Base-by-base conservation (phyloP, 805 yeast species). In the Maudiozyma pseudohumilis region DNA sequence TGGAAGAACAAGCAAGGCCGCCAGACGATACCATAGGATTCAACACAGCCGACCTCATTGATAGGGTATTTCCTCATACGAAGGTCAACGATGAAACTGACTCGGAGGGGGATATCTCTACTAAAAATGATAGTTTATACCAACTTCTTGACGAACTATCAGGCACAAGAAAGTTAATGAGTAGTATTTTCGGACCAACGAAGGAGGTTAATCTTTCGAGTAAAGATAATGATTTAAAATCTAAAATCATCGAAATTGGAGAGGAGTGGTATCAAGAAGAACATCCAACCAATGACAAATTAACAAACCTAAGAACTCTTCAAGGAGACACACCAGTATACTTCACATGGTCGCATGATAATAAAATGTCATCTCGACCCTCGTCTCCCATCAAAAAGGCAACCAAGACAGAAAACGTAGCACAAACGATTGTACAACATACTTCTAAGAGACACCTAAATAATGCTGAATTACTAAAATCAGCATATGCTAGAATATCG, bases 311-410 rank as follows among this genome's bases (percentile, higher is more conserved):
- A 9, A 33, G 40, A 15, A 29, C 52, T 2, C 38, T 51, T 16
- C 49, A 39, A 13, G 33, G 43, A 7, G 61, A 54, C 12, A 35
- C 51, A 1, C 56, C 59, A 2, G 52, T 54, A 2, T 38, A 46
- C n/a, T 56, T 56, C 40, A 42, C 53, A 9, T 56, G 61, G 61
- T 54, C 58, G 23, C 44, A 49, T 30, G 43, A 48, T 40, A 10
- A 21, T 25, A 29, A 22, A 18, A 12, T 13, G 4, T n/a, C n/a
- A 27, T 15, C 31, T 23, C 26, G 23, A 15, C 16, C 22, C 2
- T 13, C 18, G 27, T 36, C 34, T 25, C 38, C 27, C 5, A 25
- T 23, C 8, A n/a, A n/a, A n/a, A 30, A 35, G 29, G 11, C 5
- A 27, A 19, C 18, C 8, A 8, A 6, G 7, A 12, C 24, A 11